Evolutionary conservation across 106 monocot species (phyloP).

Genomic region (Apostasia ramifera): DNA sequence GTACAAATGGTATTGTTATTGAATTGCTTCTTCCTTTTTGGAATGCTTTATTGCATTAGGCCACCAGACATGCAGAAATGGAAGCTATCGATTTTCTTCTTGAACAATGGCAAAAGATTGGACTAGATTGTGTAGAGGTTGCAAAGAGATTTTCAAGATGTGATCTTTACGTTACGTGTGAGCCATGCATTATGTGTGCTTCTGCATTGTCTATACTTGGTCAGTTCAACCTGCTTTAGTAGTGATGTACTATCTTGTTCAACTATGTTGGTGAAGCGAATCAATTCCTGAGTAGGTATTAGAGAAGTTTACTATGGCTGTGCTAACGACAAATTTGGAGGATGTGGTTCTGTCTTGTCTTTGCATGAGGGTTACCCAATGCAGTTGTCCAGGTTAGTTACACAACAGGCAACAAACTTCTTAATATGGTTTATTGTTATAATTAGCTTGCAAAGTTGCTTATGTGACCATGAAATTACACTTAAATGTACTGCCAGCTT

Average conservation of each 20-base stretch:
- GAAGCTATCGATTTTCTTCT: constrained; percentile 91
- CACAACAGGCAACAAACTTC: no score
- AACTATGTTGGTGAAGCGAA: background rate
- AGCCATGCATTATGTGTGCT: constrained; percentile 98
- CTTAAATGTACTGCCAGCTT: no score
- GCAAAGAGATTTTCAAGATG: constrained; percentile 69
- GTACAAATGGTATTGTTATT: background rate
- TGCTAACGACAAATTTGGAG: constrained; percentile 98
- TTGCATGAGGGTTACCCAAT: constrained; percentile 38
- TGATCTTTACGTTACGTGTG: constrained; percentile 91
- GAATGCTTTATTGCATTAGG: constrained; percentile 18
- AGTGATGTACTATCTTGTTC: background rate
- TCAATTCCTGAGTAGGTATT: constrained; percentile 40
- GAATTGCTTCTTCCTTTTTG: background rate
- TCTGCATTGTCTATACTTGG: constrained; percentile 81
- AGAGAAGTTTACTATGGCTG: constrained; percentile 78
- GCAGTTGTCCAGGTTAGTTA: constrained; percentile 23
- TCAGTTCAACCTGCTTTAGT: constrained; percentile 13
- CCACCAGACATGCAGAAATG: constrained; percentile 97
- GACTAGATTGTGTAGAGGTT: constrained; percentile 45
- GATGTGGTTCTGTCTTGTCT: constrained; percentile 93
- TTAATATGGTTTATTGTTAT: no score
- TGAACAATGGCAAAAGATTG: constrained; percentile 62
- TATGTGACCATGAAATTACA: no score
- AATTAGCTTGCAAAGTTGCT: no score